Percentiles rank a stretch among this genome's conserved stretches.
phyloP scores from a whole-genome alignment of 208 protist genomes.

The Leptomonas pyrrhocoris region DNA sequence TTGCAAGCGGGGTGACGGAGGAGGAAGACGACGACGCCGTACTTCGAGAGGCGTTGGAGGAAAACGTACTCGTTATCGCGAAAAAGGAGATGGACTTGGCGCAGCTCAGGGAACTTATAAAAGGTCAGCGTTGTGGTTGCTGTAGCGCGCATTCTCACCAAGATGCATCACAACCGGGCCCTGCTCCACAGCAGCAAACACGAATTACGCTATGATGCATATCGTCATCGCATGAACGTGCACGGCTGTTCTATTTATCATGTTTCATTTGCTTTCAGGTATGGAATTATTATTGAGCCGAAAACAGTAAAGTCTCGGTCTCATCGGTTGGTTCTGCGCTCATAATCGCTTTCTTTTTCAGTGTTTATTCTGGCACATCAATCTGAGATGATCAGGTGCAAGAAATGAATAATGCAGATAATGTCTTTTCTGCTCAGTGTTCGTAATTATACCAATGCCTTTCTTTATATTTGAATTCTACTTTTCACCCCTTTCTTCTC shows the following conservation, averaged over 20 bases:
- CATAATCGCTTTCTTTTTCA: too few relatives aligned
- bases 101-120: conserved; percentile 28
- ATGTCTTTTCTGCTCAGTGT: background rate
- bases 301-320: too few relatives aligned
- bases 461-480: background rate
- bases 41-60: conserved; percentile 36
- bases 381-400: too few relatives aligned
- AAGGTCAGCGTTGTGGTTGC: conserved; percentile 38
- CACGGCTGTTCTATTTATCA: background rate
- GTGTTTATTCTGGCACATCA: too few relatives aligned
- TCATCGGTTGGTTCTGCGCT: too few relatives aligned
- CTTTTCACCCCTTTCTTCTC: background rate
- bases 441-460: background rate
- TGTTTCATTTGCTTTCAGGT: background rate
- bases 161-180: background rate
- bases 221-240: background rate
- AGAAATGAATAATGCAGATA: too few relatives aligned
- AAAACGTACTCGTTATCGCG: conserved; percentile 39
- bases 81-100: conserved; percentile 38
- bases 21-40: conserved; percentile 36
- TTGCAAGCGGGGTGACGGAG: conserved; percentile 10
- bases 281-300: too few relatives aligned
- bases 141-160: conserved; percentile 16
- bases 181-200: background rate
- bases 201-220: conserved; percentile 20